A percentile compares a stretch with the other conserved stretches of the same genome.
phyloP scores from a whole-genome alignment of 305 asterid genomes.

The Fraxinus albicans region DNA sequence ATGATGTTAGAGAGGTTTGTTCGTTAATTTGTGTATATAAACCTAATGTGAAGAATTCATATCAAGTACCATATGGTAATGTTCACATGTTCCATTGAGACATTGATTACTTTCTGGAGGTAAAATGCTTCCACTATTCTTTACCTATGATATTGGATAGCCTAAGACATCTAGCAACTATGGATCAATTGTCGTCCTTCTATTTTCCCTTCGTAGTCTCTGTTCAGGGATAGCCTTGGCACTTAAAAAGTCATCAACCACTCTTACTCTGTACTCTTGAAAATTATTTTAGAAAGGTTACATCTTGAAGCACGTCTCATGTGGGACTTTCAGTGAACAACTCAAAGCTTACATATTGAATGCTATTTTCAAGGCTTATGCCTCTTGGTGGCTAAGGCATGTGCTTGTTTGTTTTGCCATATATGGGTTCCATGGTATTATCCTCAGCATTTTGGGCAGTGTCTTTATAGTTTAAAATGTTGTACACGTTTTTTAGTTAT shows the following conservation, averaged over 20 bases:
- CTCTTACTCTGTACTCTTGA: neutral
- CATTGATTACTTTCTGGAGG: neutral
- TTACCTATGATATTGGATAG: neutral
- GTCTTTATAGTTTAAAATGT: neutral
- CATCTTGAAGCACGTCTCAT: neutral
- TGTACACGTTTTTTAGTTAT: neutral
- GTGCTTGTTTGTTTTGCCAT: neutral
- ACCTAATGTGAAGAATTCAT: neutral
- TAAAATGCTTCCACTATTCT: neutral
- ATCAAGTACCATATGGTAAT: neutral
- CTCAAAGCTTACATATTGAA: neutral
- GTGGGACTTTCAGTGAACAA: neutral
- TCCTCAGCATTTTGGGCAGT: neutral
- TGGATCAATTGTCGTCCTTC: neutral
- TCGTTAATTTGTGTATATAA: neutral
- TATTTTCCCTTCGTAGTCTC: neutral
- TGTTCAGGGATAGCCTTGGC: neutral
- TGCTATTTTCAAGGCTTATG: neutral
- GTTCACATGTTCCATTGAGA: neutral
- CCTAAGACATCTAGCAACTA: neutral
- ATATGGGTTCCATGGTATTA: neutral
- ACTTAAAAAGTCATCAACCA: neutral
- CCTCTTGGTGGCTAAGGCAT: neutral
- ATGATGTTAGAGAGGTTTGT: conserved; percentile 80
- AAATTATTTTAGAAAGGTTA: neutral